A percentile compares a stretch with the other conserved stretches of the same genome.
phyloP scores from a whole-genome alignment of 1,284 basidiomycete species.

The Peniophora sp. region DNA sequence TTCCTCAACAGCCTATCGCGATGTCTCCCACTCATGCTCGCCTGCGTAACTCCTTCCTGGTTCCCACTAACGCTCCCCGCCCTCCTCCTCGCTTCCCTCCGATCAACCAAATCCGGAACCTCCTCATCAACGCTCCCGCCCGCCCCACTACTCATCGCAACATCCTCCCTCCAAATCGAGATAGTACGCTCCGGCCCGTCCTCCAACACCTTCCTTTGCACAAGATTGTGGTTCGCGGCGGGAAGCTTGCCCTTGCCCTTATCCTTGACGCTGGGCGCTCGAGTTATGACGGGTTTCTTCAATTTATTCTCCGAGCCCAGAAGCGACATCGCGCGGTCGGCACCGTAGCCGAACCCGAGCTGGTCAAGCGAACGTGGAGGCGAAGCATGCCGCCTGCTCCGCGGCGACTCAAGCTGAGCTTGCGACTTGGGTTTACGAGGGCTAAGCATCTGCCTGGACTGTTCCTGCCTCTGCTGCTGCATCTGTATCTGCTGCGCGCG shows the following conservation, averaged over 20 bases:
- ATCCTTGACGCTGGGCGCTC: constrained; percentile 8
- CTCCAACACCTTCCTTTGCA: constrained; percentile 25
- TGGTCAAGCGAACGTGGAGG: constrained; percentile 8
- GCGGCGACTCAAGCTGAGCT: background rate
- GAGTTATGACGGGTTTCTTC: background rate
- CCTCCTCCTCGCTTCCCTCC: constrained; percentile 15
- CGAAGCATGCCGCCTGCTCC: constrained; percentile 3
- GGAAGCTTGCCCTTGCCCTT: constrained; percentile 11
- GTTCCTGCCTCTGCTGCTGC: background rate
- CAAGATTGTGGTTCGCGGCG: constrained; percentile 17
- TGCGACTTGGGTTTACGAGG: background rate
- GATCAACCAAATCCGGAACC: constrained; percentile 10
- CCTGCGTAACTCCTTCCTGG: constrained; percentile 5
- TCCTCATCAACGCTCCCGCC: constrained; percentile 7
- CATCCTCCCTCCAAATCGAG: constrained; percentile 28
- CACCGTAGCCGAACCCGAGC: background rate
- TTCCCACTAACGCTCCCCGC: constrained; percentile 14
- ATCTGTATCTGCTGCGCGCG: background rate
- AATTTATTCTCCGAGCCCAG: no score
- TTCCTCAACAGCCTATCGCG: constrained; percentile 6
- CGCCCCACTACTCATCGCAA: constrained; percentile 19
- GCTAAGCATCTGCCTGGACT: background rate
- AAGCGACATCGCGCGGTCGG: background rate
- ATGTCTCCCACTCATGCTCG: constrained; percentile 1
- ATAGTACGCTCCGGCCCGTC: constrained; percentile 27